Base-by-base conservation (phyloP, 169 alveolate genomes). In the Plasmodium chabaudi region DNA sequence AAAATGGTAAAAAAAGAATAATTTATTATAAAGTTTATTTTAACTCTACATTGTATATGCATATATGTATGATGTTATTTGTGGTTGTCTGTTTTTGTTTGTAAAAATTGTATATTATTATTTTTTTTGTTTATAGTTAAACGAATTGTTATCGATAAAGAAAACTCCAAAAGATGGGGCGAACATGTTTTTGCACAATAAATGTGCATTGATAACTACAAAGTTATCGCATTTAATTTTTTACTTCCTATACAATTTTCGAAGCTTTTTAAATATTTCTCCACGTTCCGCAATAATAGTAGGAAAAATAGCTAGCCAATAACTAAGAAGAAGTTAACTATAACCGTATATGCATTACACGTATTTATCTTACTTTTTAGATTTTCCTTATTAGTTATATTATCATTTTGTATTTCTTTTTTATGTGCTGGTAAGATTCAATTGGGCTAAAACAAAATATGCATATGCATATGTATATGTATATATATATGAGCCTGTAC, bases 111-210 rank as follows among this genome's bases (percentile, higher is more conserved):
- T 4, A 51, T 51, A 51, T 10, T 13, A 51, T 15, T 51, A 15
- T 51, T 6, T 2, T 51, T 15, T 5, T 21, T 13, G 6, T 67
- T 74, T 12, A 19, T 19, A 74, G 88, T 39, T 74, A 55, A n/a
- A 61, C 23, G 88, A 74, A 46, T 60, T 23, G 15, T 19, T 74
- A 60, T 60, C 63, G 3, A n/a, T 15, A 21, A 73, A 61, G 9
- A 25, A 73, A 53, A 74, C 65, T 2, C 13, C 10, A 49, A 61
- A 74, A 44, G 88, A 74, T 46, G 88, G 88, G 19, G 47, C 21
- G 47, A 51, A 74, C 49, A 74, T 74, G 46, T 59, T 74, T 67
- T 25, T 74, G n/a, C 63, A 60, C 21, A 74, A 74, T 61, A 74
- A 61, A 34, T 74, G 63, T 12, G 88, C 74, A 46, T 46, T 74